Evolutionary conservation across 805 yeast genomes (phyloP), one percentile per base, ranked within the genome.

Genomic region (Millerozyma acaciae): DNA sequence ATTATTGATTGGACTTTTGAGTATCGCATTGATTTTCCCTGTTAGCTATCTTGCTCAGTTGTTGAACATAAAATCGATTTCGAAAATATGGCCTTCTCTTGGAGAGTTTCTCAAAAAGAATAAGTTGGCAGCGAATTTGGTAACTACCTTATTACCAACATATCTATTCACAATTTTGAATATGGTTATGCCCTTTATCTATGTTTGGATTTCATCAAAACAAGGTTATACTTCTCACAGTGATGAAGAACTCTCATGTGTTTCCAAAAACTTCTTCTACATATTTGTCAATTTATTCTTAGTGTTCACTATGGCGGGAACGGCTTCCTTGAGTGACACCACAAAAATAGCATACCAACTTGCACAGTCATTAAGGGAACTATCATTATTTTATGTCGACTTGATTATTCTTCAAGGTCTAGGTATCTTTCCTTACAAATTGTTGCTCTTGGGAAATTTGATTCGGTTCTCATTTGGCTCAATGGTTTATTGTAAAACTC

Each of bases 191-290:
- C 98, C 98, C 2, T 89, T 80, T 50, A 65, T 90, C 30, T 89
- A 86, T 52, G 86, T 84, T 29, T 85, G 84, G 75, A 62, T 90
- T 31, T 82, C 97, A 0, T 68, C 78, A 3, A 70, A 75, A 31
- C 98, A 90, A 62, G 97, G 97, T 0, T 85, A 77, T 48, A 80
- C 94, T 0, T 87, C 97, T 5, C 81, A 84, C 48, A 89, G 95
- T 24, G 97, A 93, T 45, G 96, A 85, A 45, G 97, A 93, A 54
- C 62, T 88, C 12, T 83, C 96, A 0, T 76, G 88, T 16, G 94
- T 90, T 2, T 79, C 93, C 17, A 90, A 90, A 60, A 93, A 93
- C 64, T 90, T 89, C 62, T 89, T 93, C 55, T 93, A 88, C 58
- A 84, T 89, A 22, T 93, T 93, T 62, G 95, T 90, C 43, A 90